Base-by-base conservation (phyloP, 441 rosid species). In the Rhodomyrtus psidioides region DNA sequence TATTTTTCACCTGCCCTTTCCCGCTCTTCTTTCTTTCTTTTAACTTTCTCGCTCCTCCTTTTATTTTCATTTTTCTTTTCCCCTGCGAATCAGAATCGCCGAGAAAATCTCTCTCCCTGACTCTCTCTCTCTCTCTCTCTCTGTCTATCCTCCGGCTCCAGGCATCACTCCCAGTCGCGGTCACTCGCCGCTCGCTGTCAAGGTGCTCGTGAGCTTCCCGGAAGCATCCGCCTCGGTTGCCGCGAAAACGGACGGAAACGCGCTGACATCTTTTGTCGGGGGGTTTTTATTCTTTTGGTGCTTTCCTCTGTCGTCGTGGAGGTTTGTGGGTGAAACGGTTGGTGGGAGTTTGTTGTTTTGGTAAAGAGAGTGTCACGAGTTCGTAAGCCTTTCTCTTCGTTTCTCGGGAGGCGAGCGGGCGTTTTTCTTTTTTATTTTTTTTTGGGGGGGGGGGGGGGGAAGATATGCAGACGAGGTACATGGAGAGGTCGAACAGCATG, bases 401-500 rank as follows among this genome's bases (percentile, higher is more conserved):
- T 51, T 51, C 53, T 51, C 53, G 53, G 53, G 53, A 51, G 13
- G 3, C 53, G 53, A 51, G 53, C 53, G 12, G 79, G 46, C n/a
- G 39, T 30, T 17, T 28, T 30, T 62, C 3, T 60, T 16, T 9
- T 59, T 58, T 28, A n/a, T n/a, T n/a, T n/a, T n/a, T n/a, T n/a
- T n/a, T n/a, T n/a, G n/a, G n/a, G n/a, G n/a, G n/a, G n/a, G n/a
- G n/a, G n/a, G n/a, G n/a, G n/a, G 19, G 26, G 24, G 16, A 42
- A 28, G 83, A 39, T 62, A 86, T 81, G 87, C 82, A 86, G 53
- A 59, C 84, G 39, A 86, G 84, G 44, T 82, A 57, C 87, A 86
- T 86, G 87, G 84, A 86, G 60, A 65, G 84, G 81, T 34, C 84
- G 30, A 82, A 82, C 55, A 82, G 87, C 30, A 83, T 82, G 70